A percentile compares a stretch with the other conserved stretches of the same genome.
Evolutionary conservation across 768 basidiomycete genomes (phyloP).

Genomic region (Paxillus rubicundulus): DNA sequence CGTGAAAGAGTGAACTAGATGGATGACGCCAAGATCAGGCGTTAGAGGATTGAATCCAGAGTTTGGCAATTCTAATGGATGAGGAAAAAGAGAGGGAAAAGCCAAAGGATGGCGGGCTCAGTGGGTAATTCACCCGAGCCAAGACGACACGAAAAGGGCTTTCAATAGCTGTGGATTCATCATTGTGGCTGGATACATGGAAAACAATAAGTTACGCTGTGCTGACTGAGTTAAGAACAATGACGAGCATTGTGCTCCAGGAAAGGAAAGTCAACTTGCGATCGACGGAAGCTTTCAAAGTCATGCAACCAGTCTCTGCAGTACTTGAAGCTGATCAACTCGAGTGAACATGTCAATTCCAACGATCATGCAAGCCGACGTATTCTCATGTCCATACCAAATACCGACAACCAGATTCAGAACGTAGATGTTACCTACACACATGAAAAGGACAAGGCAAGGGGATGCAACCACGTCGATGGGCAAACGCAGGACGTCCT

Average conservation of each 20-base stretch:
- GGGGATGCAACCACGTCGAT: too few species aligned
- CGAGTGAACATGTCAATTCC: too few species aligned
- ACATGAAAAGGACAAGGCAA: too few species aligned
- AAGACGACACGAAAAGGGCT: neutral
- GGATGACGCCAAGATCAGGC: neutral
- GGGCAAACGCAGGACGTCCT: too few species aligned
- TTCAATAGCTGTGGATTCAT: constrained; percentile 8
- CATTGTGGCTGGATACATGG: constrained; percentile 1
- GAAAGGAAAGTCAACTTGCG: constrained; percentile 19
- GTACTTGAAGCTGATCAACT: too few species aligned
- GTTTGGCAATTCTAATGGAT: neutral
- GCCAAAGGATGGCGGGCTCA: constrained; percentile 7
- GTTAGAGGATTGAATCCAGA: neutral
- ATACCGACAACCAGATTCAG: too few species aligned
- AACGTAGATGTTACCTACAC: too few species aligned
- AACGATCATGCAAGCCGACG: too few species aligned
- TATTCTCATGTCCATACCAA: too few species aligned
- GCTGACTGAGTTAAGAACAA: too few species aligned
- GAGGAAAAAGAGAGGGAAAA: neutral
- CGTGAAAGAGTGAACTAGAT: constrained; percentile 11
- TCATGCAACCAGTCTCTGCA: too few species aligned
- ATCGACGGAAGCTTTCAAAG: neutral
- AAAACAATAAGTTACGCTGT: constrained; percentile 21
- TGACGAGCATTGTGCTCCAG: constrained; percentile 22
- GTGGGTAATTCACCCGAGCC: constrained; percentile 15